phyloP scores from a whole-genome alignment of 1,139 yeast genomes.

The Arxiozyma bovina region DNA sequence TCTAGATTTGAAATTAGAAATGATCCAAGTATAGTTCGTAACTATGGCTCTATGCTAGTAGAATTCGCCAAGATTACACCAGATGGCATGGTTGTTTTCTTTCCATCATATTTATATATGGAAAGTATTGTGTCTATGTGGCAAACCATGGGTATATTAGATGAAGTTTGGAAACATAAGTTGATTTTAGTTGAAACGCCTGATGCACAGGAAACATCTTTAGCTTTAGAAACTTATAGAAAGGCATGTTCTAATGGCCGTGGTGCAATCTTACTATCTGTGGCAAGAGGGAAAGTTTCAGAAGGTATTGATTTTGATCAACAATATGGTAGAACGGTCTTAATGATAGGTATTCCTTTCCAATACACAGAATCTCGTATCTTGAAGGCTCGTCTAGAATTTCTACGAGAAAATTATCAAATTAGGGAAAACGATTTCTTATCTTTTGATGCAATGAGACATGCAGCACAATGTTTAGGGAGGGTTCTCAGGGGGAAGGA shows the following conservation, averaged over 20 bases:
- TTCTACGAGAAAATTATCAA: slow-evolving; percentile 83
- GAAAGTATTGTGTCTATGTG: slow-evolving; percentile 96
- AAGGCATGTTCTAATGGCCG: slow-evolving; percentile 96
- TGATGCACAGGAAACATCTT: slow-evolving; percentile 94
- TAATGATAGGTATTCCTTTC: slow-evolving; percentile 98
- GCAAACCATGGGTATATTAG: slow-evolving; percentile 96
- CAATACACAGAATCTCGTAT: slow-evolving; percentile 97
- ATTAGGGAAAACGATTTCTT: slow-evolving; percentile 88
- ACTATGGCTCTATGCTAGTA: slow-evolving; percentile 83
- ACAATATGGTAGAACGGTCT: slow-evolving; percentile 93
- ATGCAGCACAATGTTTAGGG: slow-evolving; percentile 97
- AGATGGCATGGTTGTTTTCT: slow-evolving; percentile 95
- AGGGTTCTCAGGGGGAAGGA: slow-evolving; percentile 95
- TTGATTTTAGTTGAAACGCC: slow-evolving; percentile 96
- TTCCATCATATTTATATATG: slow-evolving; percentile 95
- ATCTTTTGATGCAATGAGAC: slow-evolving; percentile 98
- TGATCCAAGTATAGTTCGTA: slow-evolving; percentile 95
- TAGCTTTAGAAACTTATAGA: slow-evolving; percentile 90
- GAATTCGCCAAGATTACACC: slow-evolving; percentile 95
- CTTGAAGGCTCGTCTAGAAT: slow-evolving; percentile 86
- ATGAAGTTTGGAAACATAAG: slow-evolving; percentile 97
- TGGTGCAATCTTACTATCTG: slow-evolving; percentile 91
- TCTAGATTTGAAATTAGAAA: slow-evolving; percentile 94
- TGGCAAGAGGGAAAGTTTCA: slow-evolving; percentile 97
- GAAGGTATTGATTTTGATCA: slow-evolving; percentile 99